Conservation (phyloP, 2,329 filamentous ascomycete genomes). For the Ilyonectria sp. region DNA sequence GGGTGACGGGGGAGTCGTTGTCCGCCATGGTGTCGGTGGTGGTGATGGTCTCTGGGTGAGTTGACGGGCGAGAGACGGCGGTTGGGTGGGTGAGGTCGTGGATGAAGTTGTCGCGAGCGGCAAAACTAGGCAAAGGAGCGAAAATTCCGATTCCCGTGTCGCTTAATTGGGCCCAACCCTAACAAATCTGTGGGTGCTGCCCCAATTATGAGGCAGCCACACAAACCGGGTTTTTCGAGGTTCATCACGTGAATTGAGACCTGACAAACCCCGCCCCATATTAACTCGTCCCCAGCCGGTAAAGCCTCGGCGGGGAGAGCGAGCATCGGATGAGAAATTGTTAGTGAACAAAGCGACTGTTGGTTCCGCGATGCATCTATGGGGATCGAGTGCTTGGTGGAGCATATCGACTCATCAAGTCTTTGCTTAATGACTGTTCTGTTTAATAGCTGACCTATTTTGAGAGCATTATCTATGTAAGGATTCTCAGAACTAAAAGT, state of each 20-base stretch:
- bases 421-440: conserved; percentile 30
- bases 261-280: not conserved
- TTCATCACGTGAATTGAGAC: conserved; percentile 38
- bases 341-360: conserved; percentile 7
- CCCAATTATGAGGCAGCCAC: conserved; percentile 34
- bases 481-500: conserved; percentile 16
- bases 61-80: conserved; percentile 51
- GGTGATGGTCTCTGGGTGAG: conserved; percentile 54
- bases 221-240: conserved; percentile 29
- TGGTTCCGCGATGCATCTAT: conserved; percentile 27
- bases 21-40: conserved; percentile 87
- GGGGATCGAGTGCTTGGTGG: conserved; percentile 41
- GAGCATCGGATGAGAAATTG: conserved; percentile 29
- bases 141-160: conserved; percentile 57
- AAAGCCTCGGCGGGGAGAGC: conserved; percentile 29
- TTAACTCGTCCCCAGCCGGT: conserved; percentile 4
- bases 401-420: conserved; percentile 31
- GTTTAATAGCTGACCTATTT: conserved; percentile 22
- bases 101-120: conserved; percentile 51
- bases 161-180: conserved; percentile 65
- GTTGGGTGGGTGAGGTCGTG: conserved; percentile 51
- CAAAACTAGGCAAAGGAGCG: conserved; percentile 48
- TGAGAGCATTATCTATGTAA: conserved; percentile 27
- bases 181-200: conserved; percentile 49
- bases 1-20: conserved; percentile 81